Percentiles rank a stretch among this genome's conserved stretches.
These are phyloP conservation scores for Anethum foeniculum DNA, from an alignment of 140 eudicot species.

Conservation along the genomic window DNA sequence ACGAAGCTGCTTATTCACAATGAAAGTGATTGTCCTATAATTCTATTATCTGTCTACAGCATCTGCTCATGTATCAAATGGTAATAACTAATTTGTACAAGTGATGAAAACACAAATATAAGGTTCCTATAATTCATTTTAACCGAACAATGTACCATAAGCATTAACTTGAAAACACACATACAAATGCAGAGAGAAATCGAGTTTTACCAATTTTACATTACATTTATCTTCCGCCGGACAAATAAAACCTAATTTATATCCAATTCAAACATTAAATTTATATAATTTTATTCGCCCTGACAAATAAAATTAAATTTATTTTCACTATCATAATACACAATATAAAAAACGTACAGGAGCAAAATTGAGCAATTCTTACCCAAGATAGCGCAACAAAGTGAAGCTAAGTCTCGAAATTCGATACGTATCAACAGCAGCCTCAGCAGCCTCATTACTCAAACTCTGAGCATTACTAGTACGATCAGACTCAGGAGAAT, in stretches of 20 bases:
- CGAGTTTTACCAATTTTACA: background rate
- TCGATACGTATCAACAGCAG: conserved; percentile 33
- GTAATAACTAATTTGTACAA: background rate
- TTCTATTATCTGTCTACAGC: background rate
- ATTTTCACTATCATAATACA: no score
- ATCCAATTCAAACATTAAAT: background rate
- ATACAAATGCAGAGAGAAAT: background rate
- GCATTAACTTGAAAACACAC: background rate
- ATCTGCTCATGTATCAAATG: background rate
- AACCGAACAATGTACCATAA: background rate
- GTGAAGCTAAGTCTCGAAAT: conserved; percentile 42
- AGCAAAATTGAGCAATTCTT: background rate
- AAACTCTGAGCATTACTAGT: conserved; percentile 30
- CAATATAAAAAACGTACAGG: background rate
- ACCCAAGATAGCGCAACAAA: conserved; percentile 64
- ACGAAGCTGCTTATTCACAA: background rate
- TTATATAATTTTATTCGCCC: background rate
- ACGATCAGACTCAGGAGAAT: conserved; percentile 27
- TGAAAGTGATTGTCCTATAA: background rate
- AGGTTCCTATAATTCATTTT: background rate
- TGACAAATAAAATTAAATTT: background rate
- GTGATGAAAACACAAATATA: background rate
- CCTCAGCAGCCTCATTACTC: conserved; percentile 31
- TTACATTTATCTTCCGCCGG: background rate
- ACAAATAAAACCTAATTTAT: background rate